Evolutionary conservation across 331 rosid genomes (phyloP).

Genomic region (Ulmus americana): DNA sequence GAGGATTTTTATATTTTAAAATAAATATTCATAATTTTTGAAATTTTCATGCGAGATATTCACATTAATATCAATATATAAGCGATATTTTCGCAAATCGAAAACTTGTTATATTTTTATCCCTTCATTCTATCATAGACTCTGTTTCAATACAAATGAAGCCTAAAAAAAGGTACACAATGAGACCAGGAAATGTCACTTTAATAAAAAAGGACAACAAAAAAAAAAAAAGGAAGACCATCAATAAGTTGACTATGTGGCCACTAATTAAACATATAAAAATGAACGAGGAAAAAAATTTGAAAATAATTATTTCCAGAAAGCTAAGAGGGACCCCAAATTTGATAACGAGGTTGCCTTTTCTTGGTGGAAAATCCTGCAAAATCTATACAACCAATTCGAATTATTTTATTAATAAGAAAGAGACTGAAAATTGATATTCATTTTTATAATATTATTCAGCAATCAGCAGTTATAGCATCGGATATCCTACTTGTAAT

Average conservation of each 20-base stretch:
- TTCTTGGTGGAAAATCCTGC: slow-evolving; percentile 1
- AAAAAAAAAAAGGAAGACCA: not conserved
- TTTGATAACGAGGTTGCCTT: slow-evolving; percentile 1
- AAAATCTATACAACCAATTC: not conserved
- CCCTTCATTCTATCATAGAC: no score
- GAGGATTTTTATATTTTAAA: no score
- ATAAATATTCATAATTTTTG: no score
- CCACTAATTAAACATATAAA: not conserved
- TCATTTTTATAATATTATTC: not conserved
- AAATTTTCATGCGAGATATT: no score
- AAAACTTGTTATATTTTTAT: no score
- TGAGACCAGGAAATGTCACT: no score
- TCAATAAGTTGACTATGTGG: not conserved
- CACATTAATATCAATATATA: no score
- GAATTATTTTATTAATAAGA: not conserved
- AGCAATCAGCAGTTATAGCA: no score
- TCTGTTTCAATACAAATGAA: no score
- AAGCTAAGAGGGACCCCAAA: slow-evolving; percentile 1
- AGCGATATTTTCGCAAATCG: no score
- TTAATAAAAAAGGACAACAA: no score
- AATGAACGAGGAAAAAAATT: not conserved
- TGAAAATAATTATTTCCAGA: not conserved
- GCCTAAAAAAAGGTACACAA: no score
- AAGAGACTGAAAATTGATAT: not conserved
- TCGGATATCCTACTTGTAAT: not conserved